A percentile compares a stretch with the other conserved stretches of the same genome.
Evolutionary conservation across 1,284 basidiomycete species (phyloP).

Genomic region (Malassezia globosa): DNA sequence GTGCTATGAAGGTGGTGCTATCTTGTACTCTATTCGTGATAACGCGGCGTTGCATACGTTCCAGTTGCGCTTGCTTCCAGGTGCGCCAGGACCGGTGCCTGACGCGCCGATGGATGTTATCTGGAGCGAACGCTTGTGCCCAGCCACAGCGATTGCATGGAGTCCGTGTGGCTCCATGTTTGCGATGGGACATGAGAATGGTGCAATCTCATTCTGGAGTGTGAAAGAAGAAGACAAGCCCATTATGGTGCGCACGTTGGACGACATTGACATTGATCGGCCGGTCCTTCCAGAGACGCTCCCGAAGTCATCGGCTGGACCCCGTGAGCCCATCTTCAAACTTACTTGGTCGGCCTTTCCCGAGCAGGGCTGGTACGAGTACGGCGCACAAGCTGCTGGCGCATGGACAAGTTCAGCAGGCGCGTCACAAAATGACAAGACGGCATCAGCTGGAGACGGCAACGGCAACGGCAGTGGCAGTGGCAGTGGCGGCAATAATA

Average conservation of each 20-base stretch:
- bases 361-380: constrained; percentile 30
- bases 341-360: constrained; percentile 58
- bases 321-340: constrained; percentile 71
- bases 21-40: constrained; percentile 34
- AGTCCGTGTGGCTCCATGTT: constrained; percentile 52
- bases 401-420: constrained; percentile 15
- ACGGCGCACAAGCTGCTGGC: constrained; percentile 16
- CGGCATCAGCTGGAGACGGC: too few relatives aligned
- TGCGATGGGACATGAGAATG: constrained; percentile 67
- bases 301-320: constrained; percentile 2
- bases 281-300: constrained; percentile 15
- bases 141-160: constrained; percentile 65
- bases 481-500: not conserved
- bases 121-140: constrained; percentile 59
- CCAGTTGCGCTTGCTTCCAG: constrained; percentile 36
- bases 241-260: constrained; percentile 56
- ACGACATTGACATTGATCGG: constrained; percentile 32
- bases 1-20: constrained; percentile 61
- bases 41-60: constrained; percentile 30
- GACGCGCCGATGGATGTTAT: constrained; percentile 50
- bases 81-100: constrained; percentile 50
- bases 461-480: not conserved
- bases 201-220: constrained; percentile 75
- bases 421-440: not conserved
- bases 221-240: constrained; percentile 69